A percentile compares a stretch with the other conserved stretches of the same genome.
Conservation (phyloP, 805 yeast species). For the Lachancea fermentati region DNA sequence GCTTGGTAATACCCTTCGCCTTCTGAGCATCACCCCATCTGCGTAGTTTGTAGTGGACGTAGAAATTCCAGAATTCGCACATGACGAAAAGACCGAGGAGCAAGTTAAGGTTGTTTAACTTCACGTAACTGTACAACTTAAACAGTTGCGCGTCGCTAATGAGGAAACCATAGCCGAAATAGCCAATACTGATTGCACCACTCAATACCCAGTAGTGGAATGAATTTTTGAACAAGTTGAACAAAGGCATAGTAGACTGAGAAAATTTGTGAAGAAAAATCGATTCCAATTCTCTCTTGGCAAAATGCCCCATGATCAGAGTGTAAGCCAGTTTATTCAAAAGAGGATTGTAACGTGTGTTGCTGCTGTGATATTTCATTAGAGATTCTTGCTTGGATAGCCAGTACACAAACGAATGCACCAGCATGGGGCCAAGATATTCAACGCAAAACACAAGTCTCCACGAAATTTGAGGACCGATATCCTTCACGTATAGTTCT, state of each 20-base stretch:
- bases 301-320: conserved; percentile 66
- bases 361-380: conserved; percentile 11
- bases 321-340: conserved; percentile 31
- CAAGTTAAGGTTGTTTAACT: conserved; percentile 17
- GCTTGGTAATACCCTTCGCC: conserved; percentile 32
- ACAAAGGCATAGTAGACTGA: conserved; percentile 85
- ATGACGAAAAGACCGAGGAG: conserved; percentile 44
- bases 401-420: conserved; percentile 66
- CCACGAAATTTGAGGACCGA: conserved; percentile 94
- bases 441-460: conserved; percentile 83
- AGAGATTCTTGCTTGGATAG: conserved; percentile 20
- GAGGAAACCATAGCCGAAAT: conserved; percentile 47
- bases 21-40: conserved; percentile 37
- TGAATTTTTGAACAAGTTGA: conserved; percentile 82
- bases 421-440: conserved; percentile 81
- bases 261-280: conserved; percentile 80
- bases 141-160: conserved; percentile 16
- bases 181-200: conserved; percentile 49
- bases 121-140: conserved; percentile 13
- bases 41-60: conserved; percentile 64
- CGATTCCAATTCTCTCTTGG: conserved; percentile 88
- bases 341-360: conserved; percentile 16
- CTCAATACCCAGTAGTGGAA: conserved; percentile 90
- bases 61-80: conserved; percentile 67
- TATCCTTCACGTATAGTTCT: conserved; percentile 67